Evolutionary conservation across 2,329 filamentous ascomycete genomes (phyloP).

Genomic region (Nothopassalora personata): DNA sequence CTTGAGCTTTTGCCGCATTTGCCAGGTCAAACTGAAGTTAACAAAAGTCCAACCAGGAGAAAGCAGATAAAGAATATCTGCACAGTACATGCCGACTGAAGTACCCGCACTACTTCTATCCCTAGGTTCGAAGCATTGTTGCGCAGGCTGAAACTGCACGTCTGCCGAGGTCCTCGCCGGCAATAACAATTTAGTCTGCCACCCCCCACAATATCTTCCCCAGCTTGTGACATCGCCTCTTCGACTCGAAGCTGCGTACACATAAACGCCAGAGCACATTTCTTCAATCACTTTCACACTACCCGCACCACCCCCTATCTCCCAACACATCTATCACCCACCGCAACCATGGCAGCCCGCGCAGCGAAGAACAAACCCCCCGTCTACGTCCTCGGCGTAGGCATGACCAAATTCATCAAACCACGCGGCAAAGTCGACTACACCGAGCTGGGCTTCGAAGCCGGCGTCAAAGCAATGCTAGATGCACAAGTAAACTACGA

Average conservation of each 20-base stretch:
- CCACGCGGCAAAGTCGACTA: constrained; percentile 90
- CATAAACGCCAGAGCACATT: neutral
- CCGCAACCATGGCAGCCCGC: constrained; percentile 20
- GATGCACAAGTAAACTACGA: constrained; percentile 90
- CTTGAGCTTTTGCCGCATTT: constrained; percentile 4
- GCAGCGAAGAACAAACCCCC: constrained; percentile 23
- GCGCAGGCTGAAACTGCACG: neutral
- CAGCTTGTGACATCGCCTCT: constrained; percentile 9
- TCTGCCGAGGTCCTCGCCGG: constrained; percentile 8
- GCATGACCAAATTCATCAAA: constrained; percentile 99
- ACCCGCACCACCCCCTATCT: neutral
- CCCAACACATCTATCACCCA: neutral
- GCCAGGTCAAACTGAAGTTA: neutral
- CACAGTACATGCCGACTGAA: neutral
- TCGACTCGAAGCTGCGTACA: constrained; percentile 3
- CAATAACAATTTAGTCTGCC: constrained; percentile 4
- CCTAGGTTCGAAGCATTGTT: neutral
- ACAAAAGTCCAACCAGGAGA: neutral
- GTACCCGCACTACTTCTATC: neutral
- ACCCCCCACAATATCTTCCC: constrained; percentile 1
- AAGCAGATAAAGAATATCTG: neutral
- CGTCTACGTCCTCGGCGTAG: constrained; percentile 86
- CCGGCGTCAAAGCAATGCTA: constrained; percentile 80
- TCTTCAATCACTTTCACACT: neutral
- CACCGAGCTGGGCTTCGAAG: constrained; percentile 88